Conservation (phyloP, 352 stramenopile genomes). For the Phytopythium kandeliae region DNA sequence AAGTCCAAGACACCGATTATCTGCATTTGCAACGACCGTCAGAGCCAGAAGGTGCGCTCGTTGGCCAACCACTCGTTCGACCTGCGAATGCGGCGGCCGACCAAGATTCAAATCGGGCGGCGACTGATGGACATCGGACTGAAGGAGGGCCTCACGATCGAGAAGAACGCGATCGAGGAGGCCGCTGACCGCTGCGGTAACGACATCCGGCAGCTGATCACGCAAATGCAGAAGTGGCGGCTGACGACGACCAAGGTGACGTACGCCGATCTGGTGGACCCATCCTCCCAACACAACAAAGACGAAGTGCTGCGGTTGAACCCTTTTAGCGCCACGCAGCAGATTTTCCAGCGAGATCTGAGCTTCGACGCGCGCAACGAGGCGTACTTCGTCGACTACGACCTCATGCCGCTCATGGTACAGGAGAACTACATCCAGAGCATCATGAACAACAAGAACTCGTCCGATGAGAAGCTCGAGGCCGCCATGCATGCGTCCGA, state of each 20-base stretch:
- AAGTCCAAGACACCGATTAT: slow-evolving; percentile 98
- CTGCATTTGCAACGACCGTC: slow-evolving; percentile 99
- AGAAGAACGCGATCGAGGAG: slow-evolving; percentile 96
- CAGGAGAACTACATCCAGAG: slow-evolving; percentile 89
- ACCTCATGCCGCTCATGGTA: slow-evolving; percentile 96
- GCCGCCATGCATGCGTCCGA: slow-evolving; percentile 85
- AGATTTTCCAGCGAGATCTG: slow-evolving; percentile 86
- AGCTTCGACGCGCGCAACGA: slow-evolving; percentile 90
- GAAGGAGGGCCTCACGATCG: slow-evolving; percentile 88
- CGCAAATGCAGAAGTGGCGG: slow-evolving; percentile 96
- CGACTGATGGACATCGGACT: slow-evolving; percentile 89
- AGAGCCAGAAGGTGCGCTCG: slow-evolving; percentile 93
- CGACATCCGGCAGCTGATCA: slow-evolving; percentile 97
- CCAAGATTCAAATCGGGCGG: slow-evolving; percentile 92
- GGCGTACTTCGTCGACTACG: slow-evolving; percentile 99
- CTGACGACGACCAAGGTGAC: slow-evolving; percentile 76
- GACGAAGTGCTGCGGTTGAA: slow-evolving; percentile 92
- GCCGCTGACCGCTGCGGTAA: slow-evolving; percentile 96
- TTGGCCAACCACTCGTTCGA: slow-evolving; percentile 98
- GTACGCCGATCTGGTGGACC: slow-evolving; percentile 83
- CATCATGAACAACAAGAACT: slow-evolving; percentile 68
- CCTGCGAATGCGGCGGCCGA: slow-evolving; percentile 91
- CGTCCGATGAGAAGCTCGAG: slow-evolving; percentile 79
- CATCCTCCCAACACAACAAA: slow-evolving; percentile 81
- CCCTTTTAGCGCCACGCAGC: slow-evolving; percentile 93